phyloP scores from a whole-genome alignment of 805 yeast genomes.

The Teunomyces pallodes region DNA sequence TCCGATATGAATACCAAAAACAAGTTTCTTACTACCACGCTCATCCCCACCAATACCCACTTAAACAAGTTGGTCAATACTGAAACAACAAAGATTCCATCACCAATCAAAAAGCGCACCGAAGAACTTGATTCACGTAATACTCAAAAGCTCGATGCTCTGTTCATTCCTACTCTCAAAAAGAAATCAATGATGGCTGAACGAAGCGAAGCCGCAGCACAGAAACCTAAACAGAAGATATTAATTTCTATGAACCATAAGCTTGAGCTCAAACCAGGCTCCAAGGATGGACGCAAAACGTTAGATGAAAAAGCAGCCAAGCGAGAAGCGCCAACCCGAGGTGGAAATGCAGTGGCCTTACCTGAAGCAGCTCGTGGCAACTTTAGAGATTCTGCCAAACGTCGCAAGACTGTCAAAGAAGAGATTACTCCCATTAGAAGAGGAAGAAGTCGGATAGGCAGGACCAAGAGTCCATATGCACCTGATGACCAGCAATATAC shows the following conservation, averaged over 20 bases:
- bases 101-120: constrained; percentile 13
- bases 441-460: constrained; percentile 2
- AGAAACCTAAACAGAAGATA: constrained; percentile 26
- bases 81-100: constrained; percentile 8
- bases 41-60: constrained; percentile 29
- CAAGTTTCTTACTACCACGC: constrained; percentile 34
- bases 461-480: background rate
- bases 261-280: constrained; percentile 6
- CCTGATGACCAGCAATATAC: constrained; percentile 5
- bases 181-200: constrained; percentile 30
- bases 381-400: constrained; percentile 4
- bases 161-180: constrained; percentile 19
- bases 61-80: constrained; percentile 14
- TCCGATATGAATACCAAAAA: constrained; percentile 20
- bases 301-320: constrained; percentile 12
- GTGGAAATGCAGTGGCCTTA: constrained; percentile 29
- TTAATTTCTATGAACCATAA: constrained; percentile 23
- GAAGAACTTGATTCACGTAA: constrained; percentile 11
- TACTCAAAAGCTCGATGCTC: constrained; percentile 14
- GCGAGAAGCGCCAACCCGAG: constrained; percentile 24
- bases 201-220: constrained; percentile 25
- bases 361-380: constrained; percentile 40
- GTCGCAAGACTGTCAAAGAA: constrained; percentile 3
- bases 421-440: background rate
- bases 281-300: background rate